phyloP scores from a whole-genome alignment of 371 early-diverging fungal species.

The Mortierella sp. region DNA sequence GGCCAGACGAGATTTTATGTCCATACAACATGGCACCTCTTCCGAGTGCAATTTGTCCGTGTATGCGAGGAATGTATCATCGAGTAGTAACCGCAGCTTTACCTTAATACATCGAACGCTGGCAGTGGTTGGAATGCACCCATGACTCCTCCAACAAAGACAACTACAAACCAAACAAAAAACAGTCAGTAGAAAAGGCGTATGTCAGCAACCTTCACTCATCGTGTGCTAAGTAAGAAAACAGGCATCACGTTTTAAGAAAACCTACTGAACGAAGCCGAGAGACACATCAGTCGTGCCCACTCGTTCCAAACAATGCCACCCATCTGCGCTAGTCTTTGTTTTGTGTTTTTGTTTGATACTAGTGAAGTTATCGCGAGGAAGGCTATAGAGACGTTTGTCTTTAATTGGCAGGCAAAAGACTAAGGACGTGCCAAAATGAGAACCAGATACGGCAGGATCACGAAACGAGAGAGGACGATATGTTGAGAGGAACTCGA shows the following conservation, averaged over 20 bases:
- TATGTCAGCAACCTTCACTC: neutral
- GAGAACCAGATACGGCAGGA: neutral
- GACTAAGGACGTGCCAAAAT: neutral
- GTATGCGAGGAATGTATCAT: too few relatives aligned
- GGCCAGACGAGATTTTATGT: too few relatives aligned
- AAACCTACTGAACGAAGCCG: slow-evolving; percentile 34
- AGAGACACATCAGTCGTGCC: slow-evolving; percentile 46
- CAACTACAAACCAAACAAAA: slow-evolving; percentile 19
- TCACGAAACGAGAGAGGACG: too few relatives aligned
- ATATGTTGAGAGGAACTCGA: too few relatives aligned
- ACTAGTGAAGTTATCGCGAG: too few relatives aligned
- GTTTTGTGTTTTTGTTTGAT: neutral
- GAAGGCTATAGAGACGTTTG: neutral
- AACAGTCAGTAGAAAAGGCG: neutral
- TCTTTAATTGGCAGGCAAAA: too few relatives aligned
- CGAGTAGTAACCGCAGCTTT: neutral
- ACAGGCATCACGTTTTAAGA: neutral
- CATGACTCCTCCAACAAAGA: slow-evolving; percentile 40
- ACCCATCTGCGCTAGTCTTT: slow-evolving; percentile 24
- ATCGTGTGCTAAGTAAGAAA: neutral
- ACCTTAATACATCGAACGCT: slow-evolving; percentile 43
- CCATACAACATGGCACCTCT: too few relatives aligned
- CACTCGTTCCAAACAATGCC: slow-evolving; percentile 52
- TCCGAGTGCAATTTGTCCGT: too few relatives aligned
- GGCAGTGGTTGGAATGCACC: slow-evolving; percentile 45